Evolutionary conservation across 805 yeast species (phyloP).

Genomic region (Spathaspora passalidarum): DNA sequence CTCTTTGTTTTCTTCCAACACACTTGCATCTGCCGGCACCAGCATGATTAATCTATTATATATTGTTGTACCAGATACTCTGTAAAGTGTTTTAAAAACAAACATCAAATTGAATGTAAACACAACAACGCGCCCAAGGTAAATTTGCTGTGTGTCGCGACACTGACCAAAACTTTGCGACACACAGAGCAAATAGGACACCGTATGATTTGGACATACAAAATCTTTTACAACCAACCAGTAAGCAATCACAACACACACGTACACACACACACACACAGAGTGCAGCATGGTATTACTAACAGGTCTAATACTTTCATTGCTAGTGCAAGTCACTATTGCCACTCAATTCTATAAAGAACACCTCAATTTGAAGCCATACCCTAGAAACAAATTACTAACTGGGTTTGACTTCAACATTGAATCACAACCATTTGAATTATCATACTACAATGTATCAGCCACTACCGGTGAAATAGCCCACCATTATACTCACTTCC

Average conservation of each 20-base stretch:
- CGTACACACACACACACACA: no score
- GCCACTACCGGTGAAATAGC: conserved; percentile 7
- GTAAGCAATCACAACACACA: no score
- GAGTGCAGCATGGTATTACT: background rate
- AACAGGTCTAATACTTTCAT: background rate
- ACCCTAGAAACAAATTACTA: conserved; percentile 67
- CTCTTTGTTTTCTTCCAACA: conserved; percentile 59
- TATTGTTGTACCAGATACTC: no score
- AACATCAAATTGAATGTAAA: no score
- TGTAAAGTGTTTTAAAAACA: no score
- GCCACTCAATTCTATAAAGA: conserved; percentile 49
- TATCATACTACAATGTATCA: conserved; percentile 18
- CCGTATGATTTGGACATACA: no score
- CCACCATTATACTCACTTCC: conserved; percentile 67
- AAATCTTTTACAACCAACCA: no score
- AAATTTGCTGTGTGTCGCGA: no score
- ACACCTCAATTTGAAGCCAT: conserved; percentile 58
- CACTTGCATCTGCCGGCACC: background rate
- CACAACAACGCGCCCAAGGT: no score
- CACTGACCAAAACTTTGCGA: no score
- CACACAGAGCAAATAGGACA: no score
- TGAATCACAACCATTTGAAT: conserved; percentile 45
- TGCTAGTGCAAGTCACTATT: background rate
- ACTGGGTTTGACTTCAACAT: conserved; percentile 70
- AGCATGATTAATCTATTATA: no score